Percentiles rank a stretch among this genome's conserved stretches.
These are phyloP conservation scores for Phragmites australis DNA, from an alignment of 176 grass and related monocot genomes.

Conservation along the genomic window DNA sequence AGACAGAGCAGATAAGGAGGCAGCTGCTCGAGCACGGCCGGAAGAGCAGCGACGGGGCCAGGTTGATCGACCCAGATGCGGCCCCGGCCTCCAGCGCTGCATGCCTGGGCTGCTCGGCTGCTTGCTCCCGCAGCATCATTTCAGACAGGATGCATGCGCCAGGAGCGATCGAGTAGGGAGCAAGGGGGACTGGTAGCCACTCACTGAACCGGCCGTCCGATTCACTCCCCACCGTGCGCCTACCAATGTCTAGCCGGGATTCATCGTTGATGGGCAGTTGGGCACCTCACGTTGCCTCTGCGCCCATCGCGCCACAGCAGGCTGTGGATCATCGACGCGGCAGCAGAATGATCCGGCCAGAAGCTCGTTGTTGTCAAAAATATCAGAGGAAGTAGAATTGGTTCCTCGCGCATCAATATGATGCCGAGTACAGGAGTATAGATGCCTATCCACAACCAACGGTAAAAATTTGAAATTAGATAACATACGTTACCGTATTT, in stretches of 20 bases:
- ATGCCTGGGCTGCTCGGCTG: background rate
- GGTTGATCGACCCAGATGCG: background rate
- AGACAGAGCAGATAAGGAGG: constrained; percentile 38
- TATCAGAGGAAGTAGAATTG: too few species aligned
- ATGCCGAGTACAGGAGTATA: too few species aligned
- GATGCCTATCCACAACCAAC: too few species aligned
- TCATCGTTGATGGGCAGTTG: background rate
- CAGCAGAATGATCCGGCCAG: constrained; percentile 4
- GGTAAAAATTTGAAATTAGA: too few species aligned
- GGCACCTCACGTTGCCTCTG: background rate
- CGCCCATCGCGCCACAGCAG: constrained; percentile 19
- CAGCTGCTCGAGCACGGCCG: background rate
- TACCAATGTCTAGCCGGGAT: background rate
- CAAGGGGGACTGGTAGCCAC: background rate
- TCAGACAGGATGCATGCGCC: too few species aligned
- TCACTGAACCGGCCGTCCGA: background rate
- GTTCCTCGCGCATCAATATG: too few species aligned
- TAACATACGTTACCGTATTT: too few species aligned
- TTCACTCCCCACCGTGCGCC: background rate
- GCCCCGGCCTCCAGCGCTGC: constrained; percentile 28
- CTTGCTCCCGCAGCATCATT: constrained; percentile 3
- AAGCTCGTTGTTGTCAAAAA: background rate
- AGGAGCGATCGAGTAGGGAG: constrained; percentile 7
- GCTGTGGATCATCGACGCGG: background rate
- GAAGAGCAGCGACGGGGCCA: background rate